These are phyloP conservation scores for Westerdykella ornata DNA, from an alignment of 2,329 filamentous ascomycete genomes.

Conservation along the genomic window DNA sequence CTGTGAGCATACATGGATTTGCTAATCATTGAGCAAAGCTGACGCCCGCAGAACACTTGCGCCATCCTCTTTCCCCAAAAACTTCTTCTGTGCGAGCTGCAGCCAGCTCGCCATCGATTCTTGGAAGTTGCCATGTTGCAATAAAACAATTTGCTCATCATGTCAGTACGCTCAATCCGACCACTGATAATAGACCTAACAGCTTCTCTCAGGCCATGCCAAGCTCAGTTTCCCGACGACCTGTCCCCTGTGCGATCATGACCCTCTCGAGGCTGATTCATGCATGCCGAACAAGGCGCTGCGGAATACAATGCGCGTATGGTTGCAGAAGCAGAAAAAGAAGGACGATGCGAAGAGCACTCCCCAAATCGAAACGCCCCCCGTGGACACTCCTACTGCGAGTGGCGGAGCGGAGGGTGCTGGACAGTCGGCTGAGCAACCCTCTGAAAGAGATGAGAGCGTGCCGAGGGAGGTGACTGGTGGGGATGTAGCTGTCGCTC, in stretches of 20 bases:
- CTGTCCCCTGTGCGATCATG: slow-evolving; percentile 91
- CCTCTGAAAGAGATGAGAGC: slow-evolving; percentile 19
- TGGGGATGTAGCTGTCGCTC: neutral
- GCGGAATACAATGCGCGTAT: slow-evolving; percentile 87
- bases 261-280: slow-evolving; percentile 74
- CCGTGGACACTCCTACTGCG: neutral
- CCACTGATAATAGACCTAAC: no score
- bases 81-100: slow-evolving; percentile 90
- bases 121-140: slow-evolving; percentile 87
- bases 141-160: slow-evolving; percentile 84
- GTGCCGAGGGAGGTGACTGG: slow-evolving; percentile 15
- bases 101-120: slow-evolving; percentile 86
- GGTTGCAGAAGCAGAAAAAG: slow-evolving; percentile 82
- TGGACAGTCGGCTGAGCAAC: slow-evolving; percentile 16
- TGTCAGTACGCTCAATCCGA: slow-evolving; percentile 52
- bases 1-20: slow-evolving; percentile 14
- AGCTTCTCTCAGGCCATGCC: slow-evolving; percentile 19
- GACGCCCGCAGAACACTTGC: slow-evolving; percentile 57
- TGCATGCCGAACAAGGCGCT: slow-evolving; percentile 85
- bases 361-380: slow-evolving; percentile 23
- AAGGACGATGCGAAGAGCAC: slow-evolving; percentile 35
- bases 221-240: slow-evolving; percentile 61
- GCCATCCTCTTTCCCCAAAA: slow-evolving; percentile 86
- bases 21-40: neutral
- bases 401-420: slow-evolving; percentile 11